Evolutionary conservation across 371 early-diverging fungal species (phyloP), one percentile per base, ranked within the genome.

Genomic region (Coemansia sp.): DNA sequence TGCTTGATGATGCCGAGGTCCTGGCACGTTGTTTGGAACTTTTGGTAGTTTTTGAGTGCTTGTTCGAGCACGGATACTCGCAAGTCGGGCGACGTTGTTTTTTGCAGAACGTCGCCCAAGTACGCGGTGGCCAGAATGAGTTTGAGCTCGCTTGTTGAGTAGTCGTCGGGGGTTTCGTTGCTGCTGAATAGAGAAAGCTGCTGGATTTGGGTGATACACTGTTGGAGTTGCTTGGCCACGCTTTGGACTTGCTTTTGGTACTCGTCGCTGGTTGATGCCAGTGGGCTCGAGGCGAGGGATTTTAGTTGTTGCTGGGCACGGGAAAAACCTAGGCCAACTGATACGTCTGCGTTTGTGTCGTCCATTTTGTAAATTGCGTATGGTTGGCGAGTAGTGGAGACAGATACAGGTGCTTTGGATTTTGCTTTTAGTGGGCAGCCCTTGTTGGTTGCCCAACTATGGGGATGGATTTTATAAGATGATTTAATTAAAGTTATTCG

Each of bases 91-190:
- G 61, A 51, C 21, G 54, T 80, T 39, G 78, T 61, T 71, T 88
- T 92, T 8, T 87, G 73, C 9, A 83, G 72, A 4, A 90, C 71
- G 32, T 90, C 87, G 13, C 91, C 95, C 12, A 92, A 78, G 67
- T 92, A 94, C n/a, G 85, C 88, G n/a, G 88, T 82, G 12, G 87
- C 82, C 24, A 94, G 71, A 0, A 96, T 69, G 15, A 83, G 84
- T 85, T 85, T 84, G 41, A 96, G 80, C 76, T 95, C 92, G 29
- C 84, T 80, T 5, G 94, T 89, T 66, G 88, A 89, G 57, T 95
- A 88, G 70, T 96, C 97, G 15, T 96, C 94, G 44, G 92, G 53
- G 4, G 87, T 82, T 69, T 96, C 97, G 78, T 96, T 96, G 11
- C 82, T 82, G 72, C 93, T 93, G 71, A 96, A 96, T 36, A 96